Percentiles rank a stretch among this genome's conserved stretches.
Evolutionary conservation across 2,329 filamentous ascomycete genomes (phyloP).

Genomic region (Cladosporium sp.): DNA sequence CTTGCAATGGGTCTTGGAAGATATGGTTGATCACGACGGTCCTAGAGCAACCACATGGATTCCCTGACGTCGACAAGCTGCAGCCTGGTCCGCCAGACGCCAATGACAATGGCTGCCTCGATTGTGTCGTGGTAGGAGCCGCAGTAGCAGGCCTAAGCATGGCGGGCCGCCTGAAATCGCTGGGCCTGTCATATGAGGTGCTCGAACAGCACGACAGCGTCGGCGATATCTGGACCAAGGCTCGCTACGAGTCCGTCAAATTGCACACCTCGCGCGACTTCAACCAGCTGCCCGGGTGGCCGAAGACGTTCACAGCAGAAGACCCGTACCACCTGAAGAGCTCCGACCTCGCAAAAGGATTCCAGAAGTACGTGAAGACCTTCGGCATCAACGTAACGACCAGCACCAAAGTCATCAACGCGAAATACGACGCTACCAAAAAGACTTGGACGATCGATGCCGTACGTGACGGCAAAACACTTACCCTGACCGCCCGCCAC

Average conservation of each 20-base stretch:
- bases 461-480: background rate
- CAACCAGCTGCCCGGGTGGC: constrained; percentile 31
- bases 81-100: constrained; percentile 9
- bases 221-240: constrained; percentile 41
- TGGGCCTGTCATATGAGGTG: constrained; percentile 39
- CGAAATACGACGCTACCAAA: constrained; percentile 33
- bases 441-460: constrained; percentile 33
- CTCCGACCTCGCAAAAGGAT: constrained; percentile 21
- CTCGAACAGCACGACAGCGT: constrained; percentile 39
- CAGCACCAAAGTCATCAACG: constrained; percentile 34
- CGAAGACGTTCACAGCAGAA: constrained; percentile 10
- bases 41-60: constrained; percentile 33
- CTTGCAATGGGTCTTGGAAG: constrained; percentile 31
- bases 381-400: constrained; percentile 39
- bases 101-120: constrained; percentile 14
- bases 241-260: constrained; percentile 42
- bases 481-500: constrained; percentile 18
- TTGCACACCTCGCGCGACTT: constrained; percentile 37
- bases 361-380: constrained; percentile 33
- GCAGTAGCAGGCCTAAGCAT: constrained; percentile 41
- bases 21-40: constrained; percentile 34
- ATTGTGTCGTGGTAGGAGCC: constrained; percentile 35
- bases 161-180: constrained; percentile 41
- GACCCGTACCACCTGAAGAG: constrained; percentile 13
- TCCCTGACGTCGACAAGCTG: constrained; percentile 53